phyloP scores from a whole-genome alignment of 1,284 basidiomycete species.

The Apiotrichum veenhuisii region DNA sequence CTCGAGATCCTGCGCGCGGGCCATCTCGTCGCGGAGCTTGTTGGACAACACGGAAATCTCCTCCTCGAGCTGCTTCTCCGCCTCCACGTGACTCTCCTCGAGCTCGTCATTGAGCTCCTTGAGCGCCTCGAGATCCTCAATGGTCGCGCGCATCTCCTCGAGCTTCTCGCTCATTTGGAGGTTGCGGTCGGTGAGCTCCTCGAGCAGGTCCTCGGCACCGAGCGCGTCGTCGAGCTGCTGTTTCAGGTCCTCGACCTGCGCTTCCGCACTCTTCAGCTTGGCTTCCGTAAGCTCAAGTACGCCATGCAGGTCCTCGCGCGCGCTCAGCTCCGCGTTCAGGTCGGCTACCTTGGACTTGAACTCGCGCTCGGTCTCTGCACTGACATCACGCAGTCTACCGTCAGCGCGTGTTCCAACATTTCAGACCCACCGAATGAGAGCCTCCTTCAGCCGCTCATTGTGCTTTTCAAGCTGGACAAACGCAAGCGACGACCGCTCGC shows the following conservation, averaged over 20 bases:
- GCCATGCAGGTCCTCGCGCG: conserved; percentile 47
- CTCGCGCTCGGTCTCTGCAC: conserved; percentile 80
- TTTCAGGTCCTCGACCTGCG: conserved; percentile 90
- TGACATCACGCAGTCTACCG: conserved; percentile 74
- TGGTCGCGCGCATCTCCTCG: conserved; percentile 90
- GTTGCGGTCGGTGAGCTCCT: conserved; percentile 92
- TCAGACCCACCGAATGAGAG: conserved; percentile 63
- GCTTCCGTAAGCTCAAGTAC: conserved; percentile 74
- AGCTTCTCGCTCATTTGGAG: conserved; percentile 86
- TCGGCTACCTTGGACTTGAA: conserved; percentile 76
- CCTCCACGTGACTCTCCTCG: conserved; percentile 93
- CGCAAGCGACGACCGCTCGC: conserved; percentile 63
- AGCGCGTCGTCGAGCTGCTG: conserved; percentile 90
- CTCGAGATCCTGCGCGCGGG: conserved; percentile 66
- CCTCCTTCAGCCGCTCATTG: conserved; percentile 91
- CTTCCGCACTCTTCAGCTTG: conserved; percentile 78
- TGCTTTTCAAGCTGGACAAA: conserved; percentile 94
- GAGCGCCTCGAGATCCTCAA: conserved; percentile 92
- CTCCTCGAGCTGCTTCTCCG: conserved; percentile 85
- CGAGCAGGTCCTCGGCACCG: conserved; percentile 92
- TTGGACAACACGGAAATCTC: conserved; percentile 64
- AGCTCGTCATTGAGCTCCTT: conserved; percentile 96
- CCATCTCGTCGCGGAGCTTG: conserved; percentile 63
- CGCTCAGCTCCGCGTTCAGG: conserved; percentile 76
- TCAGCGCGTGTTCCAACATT: not conserved